Conservation (phyloP, 441 rosid species). For the Pelargonium australe region DNA sequence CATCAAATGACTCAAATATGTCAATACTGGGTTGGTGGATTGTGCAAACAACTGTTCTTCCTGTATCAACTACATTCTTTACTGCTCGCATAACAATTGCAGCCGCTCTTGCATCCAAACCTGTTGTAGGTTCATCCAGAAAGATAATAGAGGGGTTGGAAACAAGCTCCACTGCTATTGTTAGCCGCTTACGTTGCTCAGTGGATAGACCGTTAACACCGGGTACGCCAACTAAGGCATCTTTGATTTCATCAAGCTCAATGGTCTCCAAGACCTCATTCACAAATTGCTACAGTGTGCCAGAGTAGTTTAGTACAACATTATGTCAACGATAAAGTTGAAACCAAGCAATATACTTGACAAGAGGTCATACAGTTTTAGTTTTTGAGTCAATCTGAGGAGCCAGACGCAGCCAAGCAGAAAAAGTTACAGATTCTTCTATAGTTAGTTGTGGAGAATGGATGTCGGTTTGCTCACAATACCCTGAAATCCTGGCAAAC, state of each 20-base stretch:
- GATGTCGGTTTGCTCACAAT: constrained; percentile 60
- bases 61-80: constrained; percentile 54
- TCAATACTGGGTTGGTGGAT: constrained; percentile 69
- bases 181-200: constrained; percentile 58
- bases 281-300: constrained; percentile 36
- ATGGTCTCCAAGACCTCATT: constrained; percentile 46
- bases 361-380: no score
- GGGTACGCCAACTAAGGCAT: constrained; percentile 45
- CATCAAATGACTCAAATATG: constrained; percentile 61
- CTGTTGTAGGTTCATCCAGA: constrained; percentile 67
- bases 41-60: constrained; percentile 65
- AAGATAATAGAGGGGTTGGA: constrained; percentile 62
- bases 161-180: constrained; percentile 65
- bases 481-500: constrained; percentile 57
- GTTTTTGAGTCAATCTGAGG: constrained; percentile 34
- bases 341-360: no score
- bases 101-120: constrained; percentile 67
- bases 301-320: no score
- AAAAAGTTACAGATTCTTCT: constrained; percentile 46
- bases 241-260: constrained; percentile 46
- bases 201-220: constrained; percentile 48
- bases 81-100: constrained; percentile 73
- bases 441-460: constrained; percentile 63
- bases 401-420: constrained; percentile 58
- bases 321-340: no score